Conservation (phyloP, 768 basidiomycete species). For the Chiua virens region DNA sequence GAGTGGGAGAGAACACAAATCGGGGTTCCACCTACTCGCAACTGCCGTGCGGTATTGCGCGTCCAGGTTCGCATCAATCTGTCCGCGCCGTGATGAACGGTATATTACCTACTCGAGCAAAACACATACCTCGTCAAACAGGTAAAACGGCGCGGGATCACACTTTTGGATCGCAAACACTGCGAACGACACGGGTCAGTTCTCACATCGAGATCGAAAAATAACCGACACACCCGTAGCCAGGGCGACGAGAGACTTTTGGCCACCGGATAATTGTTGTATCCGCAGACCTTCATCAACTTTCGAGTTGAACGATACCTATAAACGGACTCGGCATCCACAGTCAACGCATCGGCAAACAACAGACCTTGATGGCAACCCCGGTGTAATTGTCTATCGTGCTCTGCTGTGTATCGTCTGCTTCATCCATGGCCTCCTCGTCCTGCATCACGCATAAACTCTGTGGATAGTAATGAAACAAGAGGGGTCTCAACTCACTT, state of each 20-base stretch:
- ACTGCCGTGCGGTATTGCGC: constrained; percentile 98
- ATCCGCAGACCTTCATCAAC: constrained; percentile 95
- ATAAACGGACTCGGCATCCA: background rate
- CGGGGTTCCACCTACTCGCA: constrained; percentile 59
- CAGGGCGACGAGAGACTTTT: constrained; percentile 95
- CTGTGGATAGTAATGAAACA: background rate
- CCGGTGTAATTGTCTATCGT: constrained; percentile 94
- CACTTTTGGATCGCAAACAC: constrained; percentile 99
- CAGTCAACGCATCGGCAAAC: background rate
- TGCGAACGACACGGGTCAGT: constrained; percentile 28
- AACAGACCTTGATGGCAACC: constrained; percentile 83
- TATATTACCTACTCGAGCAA: background rate
- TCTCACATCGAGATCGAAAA: background rate
- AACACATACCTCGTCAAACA: constrained; percentile 85
- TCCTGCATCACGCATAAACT: constrained; percentile 44
- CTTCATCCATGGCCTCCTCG: constrained; percentile 66
- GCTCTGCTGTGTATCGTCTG: constrained; percentile 69
- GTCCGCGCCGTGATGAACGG: background rate
- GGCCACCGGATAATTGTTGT: constrained; percentile 95
- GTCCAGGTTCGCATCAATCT: constrained; percentile 98
- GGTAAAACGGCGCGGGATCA: constrained; percentile 97
- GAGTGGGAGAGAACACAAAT: constrained; percentile 37
- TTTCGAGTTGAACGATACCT: constrained; percentile 99
- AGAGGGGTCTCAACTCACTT: constrained; percentile 40
- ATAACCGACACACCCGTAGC: constrained; percentile 64